Conservation (phyloP, 192 early-diverging fungal species). For the Linderina pennispora region DNA sequence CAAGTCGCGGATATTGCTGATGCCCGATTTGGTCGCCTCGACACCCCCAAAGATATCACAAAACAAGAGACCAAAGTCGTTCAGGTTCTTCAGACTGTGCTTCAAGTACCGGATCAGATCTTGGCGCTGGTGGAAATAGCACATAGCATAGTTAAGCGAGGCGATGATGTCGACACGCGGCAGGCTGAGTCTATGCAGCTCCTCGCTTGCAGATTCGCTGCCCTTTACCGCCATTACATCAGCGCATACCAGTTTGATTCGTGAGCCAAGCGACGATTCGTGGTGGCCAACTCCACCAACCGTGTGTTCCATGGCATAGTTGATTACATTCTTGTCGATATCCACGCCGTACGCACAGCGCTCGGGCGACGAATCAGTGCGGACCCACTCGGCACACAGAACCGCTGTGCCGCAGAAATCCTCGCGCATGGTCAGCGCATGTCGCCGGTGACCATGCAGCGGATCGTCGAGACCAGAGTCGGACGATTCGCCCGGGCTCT, state of each 20-base stretch:
- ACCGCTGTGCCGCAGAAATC: constrained; percentile 50
- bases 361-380: background rate
- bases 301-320: constrained; percentile 28
- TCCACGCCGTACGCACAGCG: constrained; percentile 40
- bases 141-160: constrained; percentile 41
- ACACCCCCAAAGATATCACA: constrained; percentile 46
- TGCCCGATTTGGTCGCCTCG: constrained; percentile 6
- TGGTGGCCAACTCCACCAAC: background rate
- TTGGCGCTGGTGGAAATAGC: constrained; percentile 33
- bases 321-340: constrained; percentile 36
- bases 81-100: constrained; percentile 15
- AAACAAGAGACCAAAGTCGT: constrained; percentile 35
- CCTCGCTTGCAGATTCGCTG: background rate
- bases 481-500: background rate
- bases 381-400: constrained; percentile 44
- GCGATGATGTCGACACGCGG: constrained; percentile 42
- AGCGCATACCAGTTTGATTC: constrained; percentile 7
- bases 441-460: constrained; percentile 1
- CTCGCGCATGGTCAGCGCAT: constrained; percentile 33
- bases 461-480: background rate
- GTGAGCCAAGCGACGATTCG: background rate
- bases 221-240: constrained; percentile 13
- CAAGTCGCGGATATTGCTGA: constrained; percentile 5
- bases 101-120: constrained; percentile 35
- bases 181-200: background rate